Evolutionary conservation across 768 basidiomycete genomes (phyloP), one percentile per base, ranked within the genome.

Genomic region (Lentinus tigrinus): DNA sequence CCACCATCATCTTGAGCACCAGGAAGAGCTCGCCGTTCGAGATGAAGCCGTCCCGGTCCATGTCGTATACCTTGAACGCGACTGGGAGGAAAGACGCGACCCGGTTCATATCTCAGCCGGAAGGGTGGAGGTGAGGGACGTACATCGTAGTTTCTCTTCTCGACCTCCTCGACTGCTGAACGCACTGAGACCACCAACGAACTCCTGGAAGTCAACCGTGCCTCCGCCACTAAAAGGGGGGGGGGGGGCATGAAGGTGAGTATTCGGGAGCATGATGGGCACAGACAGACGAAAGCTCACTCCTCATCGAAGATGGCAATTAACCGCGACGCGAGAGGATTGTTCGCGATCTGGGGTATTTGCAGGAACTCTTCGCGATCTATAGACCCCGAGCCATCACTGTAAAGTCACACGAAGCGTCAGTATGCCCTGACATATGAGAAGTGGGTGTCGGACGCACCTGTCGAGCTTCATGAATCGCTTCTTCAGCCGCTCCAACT

Each of bases 1-100:
- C 97, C 49, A 98, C 97, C 97, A 99, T 99, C 93, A 98, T 98
- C 82, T 99, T 99, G 63, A 99, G 78, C 38, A 99, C 97, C 47
- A 99, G 78, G 78, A 98, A 99, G 28, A 99, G 84, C 74, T 99
- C 97, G 55, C 97, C 97, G 69, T 99, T 99, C 13, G 95, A 97
- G 72, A 99, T 99, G 75, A 75, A 99, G 8, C 94, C 95, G 69
- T 99, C 97, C 51, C 97, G 83, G 72, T 99, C 97, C 70, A 99
- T 93, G 70, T 99, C 97, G 67, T 99, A 99, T 50, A 99, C 97
- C 72, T 98, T 98, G 85, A 99, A 99, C 24, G 97, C 97, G 69
- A 99, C 97, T 99, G 67, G 14, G 9, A 10, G 39, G 21, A 7
- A 3, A 6, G 14, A 23, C 10, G 27, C n/a, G 21, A 11, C 31